These are phyloP conservation scores for Candolleomyces aberdarensis DNA, from an alignment of 768 basidiomycete species.

Conservation along the genomic window DNA sequence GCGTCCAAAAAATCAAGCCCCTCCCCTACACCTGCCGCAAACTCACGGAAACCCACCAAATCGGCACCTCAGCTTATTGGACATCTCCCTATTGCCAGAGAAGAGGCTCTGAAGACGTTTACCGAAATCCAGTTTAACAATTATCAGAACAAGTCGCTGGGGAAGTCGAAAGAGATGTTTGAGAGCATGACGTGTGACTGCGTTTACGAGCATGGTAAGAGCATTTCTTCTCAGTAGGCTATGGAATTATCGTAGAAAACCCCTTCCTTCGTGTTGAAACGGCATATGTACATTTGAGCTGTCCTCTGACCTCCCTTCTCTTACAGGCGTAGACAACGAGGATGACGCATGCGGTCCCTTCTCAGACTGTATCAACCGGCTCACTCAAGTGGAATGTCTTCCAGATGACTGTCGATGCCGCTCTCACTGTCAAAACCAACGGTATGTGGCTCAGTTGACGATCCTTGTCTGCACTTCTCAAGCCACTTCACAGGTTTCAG, in stretches of 20 bases:
- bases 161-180: slow-evolving; percentile 81
- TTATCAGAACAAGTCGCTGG: slow-evolving; percentile 85
- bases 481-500: slow-evolving; percentile 64
- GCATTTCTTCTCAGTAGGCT: slow-evolving; percentile 15
- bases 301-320: not conserved
- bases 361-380: slow-evolving; percentile 95
- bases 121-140: slow-evolving; percentile 70
- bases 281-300: not conserved
- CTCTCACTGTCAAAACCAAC: slow-evolving; percentile 84
- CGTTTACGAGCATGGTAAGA: slow-evolving; percentile 77
- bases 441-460: slow-evolving; percentile 47
- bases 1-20: slow-evolving; percentile 23
- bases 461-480: slow-evolving; percentile 4
- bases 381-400: slow-evolving; percentile 97
- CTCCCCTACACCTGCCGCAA: slow-evolving; percentile 36
- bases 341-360: slow-evolving; percentile 77
- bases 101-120: slow-evolving; percentile 71
- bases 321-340: slow-evolving; percentile 55
- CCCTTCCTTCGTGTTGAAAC: slow-evolving; percentile 3
- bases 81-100: slow-evolving; percentile 74
- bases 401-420: slow-evolving; percentile 84
- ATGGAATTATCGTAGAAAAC: not conserved
- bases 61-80: slow-evolving; percentile 66
- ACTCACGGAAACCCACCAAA: slow-evolving; percentile 21
- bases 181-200: slow-evolving; percentile 98